These are phyloP conservation scores for Sporobolomyces phaffii DNA, from an alignment of 768 basidiomycete genomes.

Conservation along the genomic window DNA sequence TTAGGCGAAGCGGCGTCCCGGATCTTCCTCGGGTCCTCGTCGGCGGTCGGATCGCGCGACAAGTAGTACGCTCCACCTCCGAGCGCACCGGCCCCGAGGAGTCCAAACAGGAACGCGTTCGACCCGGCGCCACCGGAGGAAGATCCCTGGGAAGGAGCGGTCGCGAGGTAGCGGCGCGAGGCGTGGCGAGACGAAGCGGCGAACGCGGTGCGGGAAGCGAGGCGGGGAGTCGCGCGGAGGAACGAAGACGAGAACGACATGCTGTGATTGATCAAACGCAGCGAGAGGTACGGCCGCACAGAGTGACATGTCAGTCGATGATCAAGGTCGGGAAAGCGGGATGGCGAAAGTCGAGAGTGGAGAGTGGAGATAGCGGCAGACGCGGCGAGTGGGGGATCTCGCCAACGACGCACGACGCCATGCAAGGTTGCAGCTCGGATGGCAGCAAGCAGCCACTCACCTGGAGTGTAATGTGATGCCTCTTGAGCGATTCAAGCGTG, in stretches of 20 bases:
- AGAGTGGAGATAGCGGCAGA: no score
- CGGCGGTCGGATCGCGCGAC: slow-evolving; percentile 52
- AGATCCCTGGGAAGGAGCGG: background rate
- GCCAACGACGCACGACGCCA: no score
- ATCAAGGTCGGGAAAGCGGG: no score
- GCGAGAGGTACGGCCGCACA: no score
- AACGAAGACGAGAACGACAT: slow-evolving; percentile 28
- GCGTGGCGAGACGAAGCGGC: background rate
- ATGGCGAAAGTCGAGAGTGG: no score
- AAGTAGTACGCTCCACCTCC: slow-evolving; percentile 63
- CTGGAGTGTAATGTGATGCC: no score
- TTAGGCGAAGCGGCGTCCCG: slow-evolving; percentile 64
- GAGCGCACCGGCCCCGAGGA: slow-evolving; percentile 56
- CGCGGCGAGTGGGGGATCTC: no score
- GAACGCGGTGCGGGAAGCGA: slow-evolving; percentile 14
- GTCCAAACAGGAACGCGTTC: slow-evolving; percentile 42
- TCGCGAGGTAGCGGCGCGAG: slow-evolving; percentile 15
- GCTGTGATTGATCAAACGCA: background rate
- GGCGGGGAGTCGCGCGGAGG: slow-evolving; percentile 28
- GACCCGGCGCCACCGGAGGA: background rate
- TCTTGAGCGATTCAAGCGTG: no score
- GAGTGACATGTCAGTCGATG: no score
- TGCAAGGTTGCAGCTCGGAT: no score
- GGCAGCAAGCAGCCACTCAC: no score
- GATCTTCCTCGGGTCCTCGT: slow-evolving; percentile 54